phyloP scores from a whole-genome alignment of 352 stramenopile species.

The Phytophthora foliorum region DNA sequence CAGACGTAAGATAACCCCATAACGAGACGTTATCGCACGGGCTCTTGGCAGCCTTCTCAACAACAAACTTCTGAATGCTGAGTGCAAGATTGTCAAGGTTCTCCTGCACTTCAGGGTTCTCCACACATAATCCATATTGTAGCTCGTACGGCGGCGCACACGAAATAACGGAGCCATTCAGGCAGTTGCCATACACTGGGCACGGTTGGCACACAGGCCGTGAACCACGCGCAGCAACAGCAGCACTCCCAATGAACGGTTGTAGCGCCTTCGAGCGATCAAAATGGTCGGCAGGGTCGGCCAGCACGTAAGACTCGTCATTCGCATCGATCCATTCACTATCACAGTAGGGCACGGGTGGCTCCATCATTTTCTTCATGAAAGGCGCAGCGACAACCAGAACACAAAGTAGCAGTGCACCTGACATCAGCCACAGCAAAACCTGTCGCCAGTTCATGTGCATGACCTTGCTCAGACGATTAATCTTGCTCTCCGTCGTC shows the following conservation, averaged over 20 bases:
- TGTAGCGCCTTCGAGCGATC: conserved; percentile 62
- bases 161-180: conserved; percentile 54
- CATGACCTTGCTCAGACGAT: conserved; percentile 44
- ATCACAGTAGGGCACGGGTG: conserved; percentile 62
- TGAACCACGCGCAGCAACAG: conserved; percentile 10
- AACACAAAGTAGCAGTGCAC: conserved; percentile 46
- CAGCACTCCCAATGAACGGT: conserved; percentile 45
- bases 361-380: conserved; percentile 42
- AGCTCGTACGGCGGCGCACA: conserved; percentile 63
- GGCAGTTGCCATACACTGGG: conserved; percentile 69
- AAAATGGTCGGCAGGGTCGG: conserved; percentile 36
- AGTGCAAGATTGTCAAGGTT: conserved; percentile 55
- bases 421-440: conserved; percentile 47
- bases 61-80: conserved; percentile 59
- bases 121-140: conserved; percentile 57
- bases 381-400: conserved; percentile 57
- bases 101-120: conserved; percentile 61
- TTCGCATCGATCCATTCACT: conserved; percentile 47
- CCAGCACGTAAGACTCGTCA: conserved; percentile 37
- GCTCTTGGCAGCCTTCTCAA: conserved; percentile 41
- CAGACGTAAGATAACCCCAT: conserved; percentile 38
- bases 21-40: conserved; percentile 46
- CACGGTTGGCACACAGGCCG: conserved; percentile 54
- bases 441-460: conserved; percentile 51
- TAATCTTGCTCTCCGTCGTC: conserved; percentile 53